Conservation (phyloP, 2,329 filamentous ascomycete genomes). For the Penicillium crustosum region DNA sequence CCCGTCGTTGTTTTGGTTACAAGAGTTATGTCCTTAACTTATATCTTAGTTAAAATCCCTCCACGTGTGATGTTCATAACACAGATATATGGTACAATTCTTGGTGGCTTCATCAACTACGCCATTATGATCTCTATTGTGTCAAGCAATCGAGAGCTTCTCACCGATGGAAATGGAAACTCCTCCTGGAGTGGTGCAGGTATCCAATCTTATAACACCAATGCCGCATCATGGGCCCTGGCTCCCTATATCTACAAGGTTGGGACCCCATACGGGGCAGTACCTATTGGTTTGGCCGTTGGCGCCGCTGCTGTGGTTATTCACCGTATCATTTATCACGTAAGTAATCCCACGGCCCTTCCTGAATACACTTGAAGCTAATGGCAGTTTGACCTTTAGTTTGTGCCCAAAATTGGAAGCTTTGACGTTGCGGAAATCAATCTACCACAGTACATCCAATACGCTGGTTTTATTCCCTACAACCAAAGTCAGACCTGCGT, state of each 20-base stretch:
- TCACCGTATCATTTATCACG: constrained; percentile 17
- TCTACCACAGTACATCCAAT: constrained; percentile 56
- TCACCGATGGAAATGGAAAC: constrained; percentile 49
- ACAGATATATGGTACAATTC: constrained; percentile 56
- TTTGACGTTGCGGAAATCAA: constrained; percentile 51
- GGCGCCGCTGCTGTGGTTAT: constrained; percentile 35
- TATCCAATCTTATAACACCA: constrained; percentile 46
- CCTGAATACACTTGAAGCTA: not conserved
- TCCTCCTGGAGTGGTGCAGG: constrained; percentile 55
- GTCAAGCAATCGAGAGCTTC: constrained; percentile 49
- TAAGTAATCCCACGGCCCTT: not conserved
- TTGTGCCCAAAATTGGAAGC: constrained; percentile 48
- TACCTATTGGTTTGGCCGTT: constrained; percentile 53
- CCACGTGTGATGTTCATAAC: constrained; percentile 57
- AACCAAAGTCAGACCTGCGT: constrained; percentile 58
- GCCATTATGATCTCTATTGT: constrained; percentile 58
- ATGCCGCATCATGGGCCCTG: constrained; percentile 47
- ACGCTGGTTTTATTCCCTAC: constrained; percentile 56
- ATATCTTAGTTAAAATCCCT: constrained; percentile 48
- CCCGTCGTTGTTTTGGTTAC: constrained; percentile 17
- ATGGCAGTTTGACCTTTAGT: constrained; percentile 31
- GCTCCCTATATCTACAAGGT: constrained; percentile 55
- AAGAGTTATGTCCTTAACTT: constrained; percentile 1
- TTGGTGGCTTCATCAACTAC: constrained; percentile 57
- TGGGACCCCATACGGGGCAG: constrained; percentile 46